A percentile compares a stretch with the other conserved stretches of the same genome.
Conservation (phyloP, 2,329 filamentous ascomycete genomes). For the Fusarium coffeatum region DNA sequence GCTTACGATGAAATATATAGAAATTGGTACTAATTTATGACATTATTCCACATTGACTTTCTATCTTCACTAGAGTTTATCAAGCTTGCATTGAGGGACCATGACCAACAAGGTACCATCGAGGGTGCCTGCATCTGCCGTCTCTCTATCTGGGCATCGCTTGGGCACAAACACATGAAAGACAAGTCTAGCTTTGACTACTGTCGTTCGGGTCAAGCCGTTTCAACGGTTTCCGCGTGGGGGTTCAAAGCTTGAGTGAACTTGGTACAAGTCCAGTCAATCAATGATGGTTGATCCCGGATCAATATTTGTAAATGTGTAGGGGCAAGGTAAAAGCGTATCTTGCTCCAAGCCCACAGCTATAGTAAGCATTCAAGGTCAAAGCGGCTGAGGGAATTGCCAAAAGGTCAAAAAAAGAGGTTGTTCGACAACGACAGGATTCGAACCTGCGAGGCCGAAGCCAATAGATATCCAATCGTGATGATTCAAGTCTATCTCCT, state of each 20-base stretch:
- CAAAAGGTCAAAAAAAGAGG: neutral
- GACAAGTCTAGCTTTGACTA: neutral
- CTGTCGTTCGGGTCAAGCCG: neutral
- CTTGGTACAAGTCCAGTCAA: neutral
- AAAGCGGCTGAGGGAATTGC: neutral
- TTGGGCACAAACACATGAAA: neutral
- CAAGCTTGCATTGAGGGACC: neutral
- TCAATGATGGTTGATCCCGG: neutral
- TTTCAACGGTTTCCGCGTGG: neutral
- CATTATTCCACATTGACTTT: neutral
- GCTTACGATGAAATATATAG: constrained; percentile 6
- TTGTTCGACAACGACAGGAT: constrained; percentile 11
- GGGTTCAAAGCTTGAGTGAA: neutral
- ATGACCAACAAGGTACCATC: neutral
- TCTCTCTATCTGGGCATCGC: neutral
- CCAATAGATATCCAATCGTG: constrained; percentile 10
- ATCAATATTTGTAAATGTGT: neutral
- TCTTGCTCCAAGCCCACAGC: neutral
- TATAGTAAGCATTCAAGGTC: neutral
- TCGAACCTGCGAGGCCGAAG: constrained; percentile 25
- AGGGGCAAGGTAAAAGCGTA: neutral
- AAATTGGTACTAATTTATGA: constrained; percentile 3
- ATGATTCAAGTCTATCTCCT: constrained; percentile 24
- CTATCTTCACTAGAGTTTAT: neutral
- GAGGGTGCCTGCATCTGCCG: neutral